Percentiles rank a stretch among this genome's conserved stretches.
These are phyloP conservation scores for Martensiomyces pterosporus DNA, from an alignment of 192 early-diverging fungal species.

Conservation along the genomic window DNA sequence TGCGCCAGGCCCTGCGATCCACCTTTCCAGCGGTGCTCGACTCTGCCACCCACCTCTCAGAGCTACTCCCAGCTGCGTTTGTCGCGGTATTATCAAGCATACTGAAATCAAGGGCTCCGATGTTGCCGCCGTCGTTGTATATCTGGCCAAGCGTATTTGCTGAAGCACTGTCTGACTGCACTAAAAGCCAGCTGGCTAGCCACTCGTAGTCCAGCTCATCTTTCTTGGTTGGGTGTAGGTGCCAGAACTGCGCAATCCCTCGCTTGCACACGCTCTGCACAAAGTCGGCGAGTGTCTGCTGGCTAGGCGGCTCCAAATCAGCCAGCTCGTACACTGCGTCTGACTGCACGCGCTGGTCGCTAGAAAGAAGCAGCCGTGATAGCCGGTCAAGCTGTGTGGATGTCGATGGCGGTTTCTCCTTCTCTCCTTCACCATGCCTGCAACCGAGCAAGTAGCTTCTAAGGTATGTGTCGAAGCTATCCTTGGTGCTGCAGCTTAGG, in stretches of 20 bases:
- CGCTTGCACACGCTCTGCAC: conserved; percentile 5
- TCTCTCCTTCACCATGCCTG: too few relatives aligned
- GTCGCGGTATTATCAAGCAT: too few relatives aligned
- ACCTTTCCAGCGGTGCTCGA: conserved; percentile 9
- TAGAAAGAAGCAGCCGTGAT: conserved; percentile 4
- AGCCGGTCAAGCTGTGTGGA: conserved; percentile 3
- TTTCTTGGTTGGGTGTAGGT: too few relatives aligned
- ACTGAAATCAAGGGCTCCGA: too few relatives aligned
- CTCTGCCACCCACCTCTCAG: conserved; percentile 9
- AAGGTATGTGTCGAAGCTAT: conserved; percentile 8
- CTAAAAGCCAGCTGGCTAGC: too few relatives aligned
- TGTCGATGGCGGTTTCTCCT: not conserved
- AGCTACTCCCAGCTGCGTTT: not conserved
- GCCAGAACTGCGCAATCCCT: conserved; percentile 14
- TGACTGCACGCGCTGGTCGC: conserved; percentile 6
- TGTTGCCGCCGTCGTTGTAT: too few relatives aligned
- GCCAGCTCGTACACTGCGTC: conserved; percentile 8
- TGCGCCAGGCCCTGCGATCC: conserved; percentile 11
- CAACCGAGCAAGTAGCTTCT: too few relatives aligned
- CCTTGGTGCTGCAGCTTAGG: too few relatives aligned
- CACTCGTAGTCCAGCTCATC: too few relatives aligned
- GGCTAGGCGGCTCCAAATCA: not conserved
- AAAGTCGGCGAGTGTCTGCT: conserved; percentile 1
- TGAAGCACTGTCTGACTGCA: too few relatives aligned
- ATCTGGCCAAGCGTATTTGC: too few relatives aligned